A percentile compares a stretch with the other conserved stretches of the same genome.
phyloP scores from a whole-genome alignment of 2,329 filamentous ascomycete species.

The Trichoderma cornu-damae region DNA sequence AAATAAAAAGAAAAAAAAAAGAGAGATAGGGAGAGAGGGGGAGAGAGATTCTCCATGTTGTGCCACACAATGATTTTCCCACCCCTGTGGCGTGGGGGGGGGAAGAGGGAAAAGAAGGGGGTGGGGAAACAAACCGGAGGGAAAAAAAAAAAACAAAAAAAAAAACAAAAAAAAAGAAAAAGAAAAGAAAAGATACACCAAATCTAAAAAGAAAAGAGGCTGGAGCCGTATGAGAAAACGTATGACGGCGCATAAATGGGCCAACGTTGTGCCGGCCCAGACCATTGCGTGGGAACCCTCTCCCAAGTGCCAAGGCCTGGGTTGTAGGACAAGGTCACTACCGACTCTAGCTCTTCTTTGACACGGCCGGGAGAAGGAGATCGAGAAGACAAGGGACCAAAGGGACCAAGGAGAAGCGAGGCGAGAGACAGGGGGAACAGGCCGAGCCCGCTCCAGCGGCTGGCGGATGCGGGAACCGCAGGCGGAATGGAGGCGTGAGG shows the following conservation, averaged over 20 bases:
- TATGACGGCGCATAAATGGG: neutral
- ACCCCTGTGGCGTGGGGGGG: slow-evolving; percentile 17
- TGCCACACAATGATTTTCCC: neutral
- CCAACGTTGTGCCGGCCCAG: neutral
- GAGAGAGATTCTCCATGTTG: neutral
- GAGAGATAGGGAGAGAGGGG: too few species aligned
- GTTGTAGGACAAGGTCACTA: neutral
- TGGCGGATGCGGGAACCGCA: slow-evolving; percentile 6
- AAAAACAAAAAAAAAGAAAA: neutral
- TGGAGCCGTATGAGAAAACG: neutral
- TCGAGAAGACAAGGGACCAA: neutral
- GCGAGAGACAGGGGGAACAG: neutral
- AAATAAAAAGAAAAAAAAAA: too few species aligned
- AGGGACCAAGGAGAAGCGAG: neutral
- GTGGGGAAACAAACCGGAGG: neutral
- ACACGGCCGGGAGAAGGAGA: neutral
- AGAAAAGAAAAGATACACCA: neutral
- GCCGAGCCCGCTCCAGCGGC: neutral
- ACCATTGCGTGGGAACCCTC: neutral
- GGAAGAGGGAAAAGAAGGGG: neutral
- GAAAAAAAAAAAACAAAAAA: neutral
- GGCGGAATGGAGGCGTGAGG: neutral
- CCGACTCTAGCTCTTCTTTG: neutral
- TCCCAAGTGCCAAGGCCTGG: neutral
- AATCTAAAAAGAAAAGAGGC: neutral